Percentiles rank a stretch among this genome's conserved stretches.
Evolutionary conservation across 352 stramenopile species (phyloP).

Genomic region (Phytopythium delawarense): DNA sequence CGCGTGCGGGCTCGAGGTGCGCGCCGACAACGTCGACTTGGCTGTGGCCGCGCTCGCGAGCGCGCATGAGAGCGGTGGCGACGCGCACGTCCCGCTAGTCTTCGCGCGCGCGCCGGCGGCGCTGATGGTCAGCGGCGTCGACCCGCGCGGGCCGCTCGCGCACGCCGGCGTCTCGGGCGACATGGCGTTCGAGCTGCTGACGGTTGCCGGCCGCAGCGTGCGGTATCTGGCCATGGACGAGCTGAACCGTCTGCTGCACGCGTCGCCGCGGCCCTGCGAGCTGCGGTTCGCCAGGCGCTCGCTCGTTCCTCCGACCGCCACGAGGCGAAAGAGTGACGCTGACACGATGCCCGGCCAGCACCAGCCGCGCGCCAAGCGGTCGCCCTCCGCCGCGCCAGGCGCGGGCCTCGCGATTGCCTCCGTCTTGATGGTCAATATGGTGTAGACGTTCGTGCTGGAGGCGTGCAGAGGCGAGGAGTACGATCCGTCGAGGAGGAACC

Average conservation of each 20-base stretch:
- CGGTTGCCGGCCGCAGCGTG: conserved; percentile 45
- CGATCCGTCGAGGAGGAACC: neutral
- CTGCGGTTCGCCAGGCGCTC: conserved; percentile 55
- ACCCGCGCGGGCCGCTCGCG: conserved; percentile 34
- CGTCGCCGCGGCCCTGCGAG: conserved; percentile 47
- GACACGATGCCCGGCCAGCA: neutral
- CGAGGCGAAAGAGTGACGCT: conserved; percentile 23
- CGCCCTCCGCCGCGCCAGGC: conserved; percentile 16
- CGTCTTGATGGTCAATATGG: conserved; percentile 7
- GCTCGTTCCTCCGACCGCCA: neutral
- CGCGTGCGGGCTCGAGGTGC: conserved; percentile 36
- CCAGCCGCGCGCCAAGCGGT: conserved; percentile 17
- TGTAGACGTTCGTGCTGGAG: neutral
- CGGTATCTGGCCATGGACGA: conserved; percentile 64
- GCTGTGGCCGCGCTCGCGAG: conserved; percentile 49
- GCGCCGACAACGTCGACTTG: conserved; percentile 48
- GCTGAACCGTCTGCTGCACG: conserved; percentile 53
- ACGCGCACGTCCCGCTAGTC: conserved; percentile 49
- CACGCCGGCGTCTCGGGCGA: conserved; percentile 39
- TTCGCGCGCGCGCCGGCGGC: conserved; percentile 45
- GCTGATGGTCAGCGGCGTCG: conserved; percentile 49
- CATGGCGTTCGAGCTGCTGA: conserved; percentile 56
- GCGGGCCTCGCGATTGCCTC: conserved; percentile 25
- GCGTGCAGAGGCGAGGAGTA: too few relatives aligned
- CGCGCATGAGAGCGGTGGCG: conserved; percentile 26